Percentiles rank a stretch among this genome's conserved stretches.
Conservation (phyloP, 2,329 filamentous ascomycete genomes). For the Pyrenochaeta sp. region DNA sequence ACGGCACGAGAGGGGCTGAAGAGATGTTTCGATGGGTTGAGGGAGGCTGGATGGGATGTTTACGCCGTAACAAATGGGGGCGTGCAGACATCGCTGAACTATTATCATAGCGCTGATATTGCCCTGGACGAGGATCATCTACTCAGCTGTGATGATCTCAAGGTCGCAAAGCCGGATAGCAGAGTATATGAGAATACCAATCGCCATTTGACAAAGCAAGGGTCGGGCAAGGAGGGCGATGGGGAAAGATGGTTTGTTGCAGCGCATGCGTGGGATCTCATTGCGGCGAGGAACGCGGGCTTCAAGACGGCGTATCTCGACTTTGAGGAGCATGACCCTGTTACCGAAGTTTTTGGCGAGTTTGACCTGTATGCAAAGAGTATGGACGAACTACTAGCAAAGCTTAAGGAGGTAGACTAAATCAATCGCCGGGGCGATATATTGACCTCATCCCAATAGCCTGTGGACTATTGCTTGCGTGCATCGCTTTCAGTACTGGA, state of each 20-base stretch:
- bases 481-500: too few relatives aligned
- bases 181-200: conserved; percentile 31
- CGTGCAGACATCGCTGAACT: conserved; percentile 21
- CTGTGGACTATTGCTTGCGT: too few relatives aligned
- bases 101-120: conserved; percentile 25
- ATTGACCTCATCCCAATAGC: too few relatives aligned
- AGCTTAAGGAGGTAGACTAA: conserved; percentile 19
- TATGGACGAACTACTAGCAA: conserved; percentile 30
- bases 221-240: conserved; percentile 6
- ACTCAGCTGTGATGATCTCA: conserved; percentile 30
- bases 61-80: conserved; percentile 37
- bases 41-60: conserved; percentile 28
- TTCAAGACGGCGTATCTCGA: conserved; percentile 37
- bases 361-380: conserved; percentile 36
- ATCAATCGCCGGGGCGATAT: too few relatives aligned
- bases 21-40: conserved; percentile 28
- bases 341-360: conserved; percentile 31
- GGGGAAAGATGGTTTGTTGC: conserved; percentile 37
- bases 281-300: conserved; percentile 27
- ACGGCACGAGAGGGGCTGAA: conserved; percentile 28
- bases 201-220: conserved; percentile 16
- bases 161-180: conserved; percentile 32
- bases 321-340: conserved; percentile 34
- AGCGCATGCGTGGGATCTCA: conserved; percentile 36
- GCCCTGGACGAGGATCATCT: conserved; percentile 27